Base-by-base conservation (phyloP, 1,284 basidiomycete species). In the Mycosarcoma maydis region DNA sequence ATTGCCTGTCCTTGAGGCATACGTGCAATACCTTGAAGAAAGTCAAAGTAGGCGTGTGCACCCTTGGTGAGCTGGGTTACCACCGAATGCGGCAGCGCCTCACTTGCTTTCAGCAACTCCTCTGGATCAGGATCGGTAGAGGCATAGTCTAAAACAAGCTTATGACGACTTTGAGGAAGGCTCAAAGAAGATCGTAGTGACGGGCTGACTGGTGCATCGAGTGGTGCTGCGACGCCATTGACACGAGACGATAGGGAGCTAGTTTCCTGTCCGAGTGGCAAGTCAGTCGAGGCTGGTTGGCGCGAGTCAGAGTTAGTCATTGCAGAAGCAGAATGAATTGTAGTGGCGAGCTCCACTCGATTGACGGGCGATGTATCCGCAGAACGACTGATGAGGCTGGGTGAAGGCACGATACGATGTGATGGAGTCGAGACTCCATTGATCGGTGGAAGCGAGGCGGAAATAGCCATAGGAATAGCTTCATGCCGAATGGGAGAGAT, bases 1-100 rank as follows among this genome's bases (percentile, higher is more conserved):
- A 69, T 69, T 0, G 66, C 66, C 29, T 59, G 59, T n/a, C 66
- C 66, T 47, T 69, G 66, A 7, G 16, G 11, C 47, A 69, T 33
- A 20, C 51, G 37, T 2, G 59, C 66, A 22, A 69, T 56, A 20
- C 29, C 48, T 29, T 58, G 55, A 9, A 69, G 55, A 17, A 69
- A 30, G 17, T 29, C 41, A 20, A 62, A 62, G 50, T 55, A 69
- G 19, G 66, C 59, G 11, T 52, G 6, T 13, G 47, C 55, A 6
- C 66, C 66, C 10, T 58, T 59, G 32, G 54, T 62, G 5, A 20
- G 46, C 52, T 69, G 59, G 20, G 66, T 55, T 2, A 62, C 50
- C 6, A 42, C 49, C 6, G 45, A 42, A 14, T 43, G 11, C 6
- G 58, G 47, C 13, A 49, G 32, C 42, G 53, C 47, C 22, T 54